A percentile compares a stretch with the other conserved stretches of the same genome.
Evolutionary conservation across 306 rosid species (phyloP).

Genomic region (Rosa chinensis): DNA sequence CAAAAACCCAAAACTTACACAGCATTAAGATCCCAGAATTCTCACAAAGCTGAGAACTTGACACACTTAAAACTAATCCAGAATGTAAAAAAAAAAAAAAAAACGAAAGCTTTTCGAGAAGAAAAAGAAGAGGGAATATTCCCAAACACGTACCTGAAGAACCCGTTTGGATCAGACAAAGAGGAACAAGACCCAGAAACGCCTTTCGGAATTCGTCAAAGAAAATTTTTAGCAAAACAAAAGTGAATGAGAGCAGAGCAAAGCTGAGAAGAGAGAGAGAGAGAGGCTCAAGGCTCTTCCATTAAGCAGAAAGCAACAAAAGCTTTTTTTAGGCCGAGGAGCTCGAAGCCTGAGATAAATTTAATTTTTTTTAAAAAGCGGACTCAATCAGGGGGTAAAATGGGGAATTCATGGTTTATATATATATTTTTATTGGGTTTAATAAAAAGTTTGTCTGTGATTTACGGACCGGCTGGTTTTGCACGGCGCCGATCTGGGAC

Average conservation of each 20-base stretch:
- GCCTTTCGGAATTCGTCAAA: conserved; percentile 18
- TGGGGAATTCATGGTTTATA: conserved; percentile 21
- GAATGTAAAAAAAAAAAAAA: not conserved
- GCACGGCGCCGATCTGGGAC: conserved; percentile 23
- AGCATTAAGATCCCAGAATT: conserved; percentile 23
- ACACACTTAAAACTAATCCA: not conserved
- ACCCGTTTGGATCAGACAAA: conserved; percentile 38
- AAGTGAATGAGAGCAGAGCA: conserved; percentile 10
- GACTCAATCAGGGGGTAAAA: conserved; percentile 41
- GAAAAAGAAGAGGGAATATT: conserved; percentile 16
- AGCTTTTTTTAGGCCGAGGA: conserved; percentile 42
- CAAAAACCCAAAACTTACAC: conserved; percentile 1
- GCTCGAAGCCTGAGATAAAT: conserved; percentile 31
- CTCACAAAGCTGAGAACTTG: conserved; percentile 1
- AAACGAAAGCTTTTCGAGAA: not conserved
- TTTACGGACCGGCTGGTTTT: conserved; percentile 24
- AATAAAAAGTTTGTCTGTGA: conserved; percentile 1
- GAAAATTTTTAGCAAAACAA: conserved; percentile 30
- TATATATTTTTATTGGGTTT: not conserved
- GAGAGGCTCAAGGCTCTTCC: conserved; percentile 60
- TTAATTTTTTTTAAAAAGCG: not conserved
- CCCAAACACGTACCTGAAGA: conserved; percentile 37
- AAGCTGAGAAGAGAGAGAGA: conserved; percentile 18
- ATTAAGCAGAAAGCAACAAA: conserved; percentile 81
- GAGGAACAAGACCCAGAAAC: conserved; percentile 27